Conservation (phyloP, 352 stramenopile genomes). For the Phytopythium montanum region DNA sequence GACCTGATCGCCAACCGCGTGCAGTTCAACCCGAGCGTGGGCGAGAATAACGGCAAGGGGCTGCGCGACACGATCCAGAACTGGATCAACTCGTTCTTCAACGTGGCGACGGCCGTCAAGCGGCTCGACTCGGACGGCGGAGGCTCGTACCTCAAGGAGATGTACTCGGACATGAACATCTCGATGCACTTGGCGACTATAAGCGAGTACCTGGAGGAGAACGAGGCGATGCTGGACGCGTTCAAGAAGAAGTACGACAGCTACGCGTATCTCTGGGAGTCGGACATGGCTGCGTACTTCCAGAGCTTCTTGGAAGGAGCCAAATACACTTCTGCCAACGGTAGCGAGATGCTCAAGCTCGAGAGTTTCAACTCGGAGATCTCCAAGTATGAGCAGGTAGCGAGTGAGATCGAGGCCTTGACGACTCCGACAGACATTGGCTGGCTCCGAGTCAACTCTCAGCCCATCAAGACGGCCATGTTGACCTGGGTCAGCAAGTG, state of each 20-base stretch:
- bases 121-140: constrained; percentile 92
- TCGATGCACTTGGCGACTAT: constrained; percentile 93
- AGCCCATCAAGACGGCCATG: constrained; percentile 96
- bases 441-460: constrained; percentile 97
- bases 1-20: constrained; percentile 89
- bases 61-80: constrained; percentile 94
- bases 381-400: constrained; percentile 94
- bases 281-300: constrained; percentile 92
- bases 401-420: constrained; percentile 86
- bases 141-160: constrained; percentile 97
- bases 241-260: constrained; percentile 95
- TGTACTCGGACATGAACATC: constrained; percentile 95
- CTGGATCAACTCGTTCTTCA: constrained; percentile 97
- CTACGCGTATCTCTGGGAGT: constrained; percentile 96
- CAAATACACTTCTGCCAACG: constrained; percentile 60
- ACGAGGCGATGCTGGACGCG: constrained; percentile 90
- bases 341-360: constrained; percentile 87
- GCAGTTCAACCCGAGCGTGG: constrained; percentile 87
- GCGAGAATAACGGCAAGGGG: constrained; percentile 91
- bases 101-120: constrained; percentile 95
- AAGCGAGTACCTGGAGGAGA: constrained; percentile 90
- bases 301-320: constrained; percentile 87
- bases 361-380: constrained; percentile 96
- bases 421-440: constrained; percentile 93
- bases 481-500: constrained; percentile 95